phyloP scores from a whole-genome alignment of 768 basidiomycete species.

The Leucosporidium scottii region DNA sequence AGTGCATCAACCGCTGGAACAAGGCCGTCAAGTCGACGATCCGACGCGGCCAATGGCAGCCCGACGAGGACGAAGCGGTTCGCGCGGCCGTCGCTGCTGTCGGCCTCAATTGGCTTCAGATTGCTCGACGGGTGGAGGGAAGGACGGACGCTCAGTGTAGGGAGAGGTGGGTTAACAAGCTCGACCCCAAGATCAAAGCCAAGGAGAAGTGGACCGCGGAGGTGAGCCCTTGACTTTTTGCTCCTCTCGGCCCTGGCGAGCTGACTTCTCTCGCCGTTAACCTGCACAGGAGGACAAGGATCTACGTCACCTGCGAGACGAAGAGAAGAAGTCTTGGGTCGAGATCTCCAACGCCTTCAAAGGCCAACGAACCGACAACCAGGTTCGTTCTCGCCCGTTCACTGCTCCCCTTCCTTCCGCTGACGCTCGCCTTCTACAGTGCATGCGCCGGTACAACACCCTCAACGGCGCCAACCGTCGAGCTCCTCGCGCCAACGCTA shows the following conservation, averaged over 20 bases:
- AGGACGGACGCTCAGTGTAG: conserved; percentile 31
- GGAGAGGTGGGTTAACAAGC: conserved; percentile 28
- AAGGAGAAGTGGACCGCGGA: conserved; percentile 22
- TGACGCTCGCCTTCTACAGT: not conserved
- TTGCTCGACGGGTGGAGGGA: conserved; percentile 10
- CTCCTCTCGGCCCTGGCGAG: not conserved
- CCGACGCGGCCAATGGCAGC: conserved; percentile 20
- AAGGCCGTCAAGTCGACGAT: conserved; percentile 18
- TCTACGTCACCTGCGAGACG: conserved; percentile 8
- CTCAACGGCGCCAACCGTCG: not conserved
- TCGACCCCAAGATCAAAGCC: conserved; percentile 12
- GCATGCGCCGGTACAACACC: conserved; percentile 12
- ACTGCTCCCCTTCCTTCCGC: too few species aligned
- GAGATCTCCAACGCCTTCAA: conserved; percentile 12
- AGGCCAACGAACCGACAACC: conserved; percentile 6
- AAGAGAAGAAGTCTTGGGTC: conserved; percentile 10
- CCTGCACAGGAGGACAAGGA: conserved; percentile 9
- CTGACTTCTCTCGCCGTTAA: not conserved
- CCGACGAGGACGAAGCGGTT: conserved; percentile 19
- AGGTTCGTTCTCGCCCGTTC: conserved; percentile 7
- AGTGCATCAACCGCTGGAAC: conserved; percentile 26
- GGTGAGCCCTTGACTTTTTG: conserved; percentile 7
- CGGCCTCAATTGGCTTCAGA: conserved; percentile 15
- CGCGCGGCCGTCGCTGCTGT: conserved; percentile 5
- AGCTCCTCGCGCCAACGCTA: too few species aligned